phyloP scores from a whole-genome alignment of 2,329 filamentous ascomycete genomes.

The Aspergillus sp. region DNA sequence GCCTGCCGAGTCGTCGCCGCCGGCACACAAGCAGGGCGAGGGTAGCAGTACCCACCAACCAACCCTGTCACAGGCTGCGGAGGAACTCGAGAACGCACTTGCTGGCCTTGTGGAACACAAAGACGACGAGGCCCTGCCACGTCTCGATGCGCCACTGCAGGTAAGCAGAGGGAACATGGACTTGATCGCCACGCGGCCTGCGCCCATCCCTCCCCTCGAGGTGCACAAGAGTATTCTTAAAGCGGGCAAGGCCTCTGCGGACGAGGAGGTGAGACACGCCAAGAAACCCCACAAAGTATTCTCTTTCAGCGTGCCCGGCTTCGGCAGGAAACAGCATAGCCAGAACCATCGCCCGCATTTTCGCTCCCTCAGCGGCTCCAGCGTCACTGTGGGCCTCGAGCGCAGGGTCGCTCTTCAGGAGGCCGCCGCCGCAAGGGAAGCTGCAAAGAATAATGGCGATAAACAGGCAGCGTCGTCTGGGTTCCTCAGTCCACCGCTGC shows the following conservation, averaged over 20 bases:
- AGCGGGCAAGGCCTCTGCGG: conserved; percentile 11
- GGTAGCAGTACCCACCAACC: conserved; percentile 19
- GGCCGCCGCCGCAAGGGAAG: not conserved
- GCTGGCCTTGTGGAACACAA: conserved; percentile 27
- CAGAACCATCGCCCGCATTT: conserved; percentile 17
- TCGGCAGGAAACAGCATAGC: conserved; percentile 19
- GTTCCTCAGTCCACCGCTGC: conserved; percentile 8
- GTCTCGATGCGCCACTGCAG: conserved; percentile 36
- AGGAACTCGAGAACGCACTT: conserved; percentile 42
- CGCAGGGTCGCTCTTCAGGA: conserved; percentile 8
- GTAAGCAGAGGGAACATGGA: conserved; percentile 41
- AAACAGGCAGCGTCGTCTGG: conserved; percentile 18
- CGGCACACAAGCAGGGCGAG: conserved; percentile 17
- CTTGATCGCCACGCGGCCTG: conserved; percentile 37
- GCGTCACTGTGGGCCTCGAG: conserved; percentile 12
- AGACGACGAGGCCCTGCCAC: conserved; percentile 18
- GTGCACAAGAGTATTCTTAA: conserved; percentile 21
- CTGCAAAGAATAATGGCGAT: conserved; percentile 9
- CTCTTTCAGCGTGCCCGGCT: conserved; percentile 24
- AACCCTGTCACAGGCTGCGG: conserved; percentile 39
- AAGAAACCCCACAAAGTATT: conserved; percentile 25
- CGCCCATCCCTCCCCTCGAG: conserved; percentile 34
- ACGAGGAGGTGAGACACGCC: conserved; percentile 18
- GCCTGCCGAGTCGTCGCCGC: conserved; percentile 1
- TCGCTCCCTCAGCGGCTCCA: conserved; percentile 27